Evolutionary conservation across 257 asterid genomes (phyloP).

Genomic region (Coffea eugenioides): DNA sequence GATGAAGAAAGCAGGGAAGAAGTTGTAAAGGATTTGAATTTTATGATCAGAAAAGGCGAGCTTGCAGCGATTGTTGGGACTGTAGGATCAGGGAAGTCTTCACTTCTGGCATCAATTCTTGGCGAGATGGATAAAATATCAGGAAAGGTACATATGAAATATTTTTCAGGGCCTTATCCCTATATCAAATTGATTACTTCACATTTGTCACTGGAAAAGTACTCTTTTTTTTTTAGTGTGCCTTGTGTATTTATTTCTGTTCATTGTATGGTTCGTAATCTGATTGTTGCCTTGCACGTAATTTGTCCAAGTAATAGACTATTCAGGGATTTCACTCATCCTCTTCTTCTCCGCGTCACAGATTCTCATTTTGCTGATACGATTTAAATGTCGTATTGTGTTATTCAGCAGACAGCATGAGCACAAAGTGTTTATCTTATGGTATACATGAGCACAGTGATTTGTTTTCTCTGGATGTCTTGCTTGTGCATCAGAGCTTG

Average conservation of each 20-base stretch:
- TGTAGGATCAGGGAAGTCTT: slow-evolving; percentile 95
- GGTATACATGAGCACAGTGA: too few species aligned
- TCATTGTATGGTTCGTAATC: neutral
- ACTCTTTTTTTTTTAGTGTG: neutral
- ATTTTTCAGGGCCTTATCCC: neutral
- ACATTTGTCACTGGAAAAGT: too few species aligned
- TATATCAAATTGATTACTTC: neutral
- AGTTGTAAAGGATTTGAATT: slow-evolving; percentile 49
- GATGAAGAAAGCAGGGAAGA: slow-evolving; percentile 66
- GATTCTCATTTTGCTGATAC: neutral
- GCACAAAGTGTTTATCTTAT: neutral
- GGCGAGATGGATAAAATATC: slow-evolving; percentile 90
- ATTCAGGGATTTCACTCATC: neutral
- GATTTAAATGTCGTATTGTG: neutral
- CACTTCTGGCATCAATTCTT: slow-evolving; percentile 78
- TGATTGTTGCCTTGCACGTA: neutral
- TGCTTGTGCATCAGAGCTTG: neutral
- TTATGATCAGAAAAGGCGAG: slow-evolving; percentile 65
- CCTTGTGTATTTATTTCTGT: neutral
- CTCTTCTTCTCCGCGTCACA: neutral
- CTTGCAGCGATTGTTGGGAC: slow-evolving; percentile 90
- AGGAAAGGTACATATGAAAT: slow-evolving; percentile 61
- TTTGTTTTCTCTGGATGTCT: neutral
- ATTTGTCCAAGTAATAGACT: neutral
- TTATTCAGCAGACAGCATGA: neutral